These are phyloP conservation scores for Talaromyces sp. DNA, from an alignment of 2,329 filamentous ascomycete genomes.

Conservation along the genomic window DNA sequence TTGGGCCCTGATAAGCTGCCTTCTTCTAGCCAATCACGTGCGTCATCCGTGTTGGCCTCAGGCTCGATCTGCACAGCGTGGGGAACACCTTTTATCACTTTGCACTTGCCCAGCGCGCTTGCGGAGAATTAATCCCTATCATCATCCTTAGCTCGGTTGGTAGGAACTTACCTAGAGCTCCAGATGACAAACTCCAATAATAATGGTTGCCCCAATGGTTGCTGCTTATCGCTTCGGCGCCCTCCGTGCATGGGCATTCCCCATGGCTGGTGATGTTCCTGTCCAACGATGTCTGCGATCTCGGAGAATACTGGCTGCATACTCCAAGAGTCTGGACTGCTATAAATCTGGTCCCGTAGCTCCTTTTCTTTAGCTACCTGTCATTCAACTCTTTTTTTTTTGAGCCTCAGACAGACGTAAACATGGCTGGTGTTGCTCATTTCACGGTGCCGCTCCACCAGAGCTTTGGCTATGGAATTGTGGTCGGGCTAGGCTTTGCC, in stretches of 20 bases:
- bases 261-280: not conserved
- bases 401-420: not conserved
- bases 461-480: constrained; percentile 70
- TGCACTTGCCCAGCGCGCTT: not conserved
- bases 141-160: not conserved
- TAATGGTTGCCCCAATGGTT: not conserved
- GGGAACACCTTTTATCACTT: not conserved
- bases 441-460: constrained; percentile 40
- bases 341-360: not conserved
- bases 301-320: constrained; percentile 7
- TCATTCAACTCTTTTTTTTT: not conserved
- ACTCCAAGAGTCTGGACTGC: not conserved
- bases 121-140: not conserved
- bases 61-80: constrained; percentile 6
- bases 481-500: constrained; percentile 65
- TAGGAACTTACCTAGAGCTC: not conserved
- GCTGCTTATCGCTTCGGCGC: not conserved
- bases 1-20: not conserved
- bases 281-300: constrained; percentile 6
- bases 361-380: not conserved
- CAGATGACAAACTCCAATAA: constrained; percentile 7
- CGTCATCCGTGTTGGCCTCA: not conserved
- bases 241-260: not conserved
- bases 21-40: not conserved
- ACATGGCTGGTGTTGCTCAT: constrained; percentile 5